Conservation (phyloP, 2,329 filamentous ascomycete species). For the Botrytis medusae region DNA sequence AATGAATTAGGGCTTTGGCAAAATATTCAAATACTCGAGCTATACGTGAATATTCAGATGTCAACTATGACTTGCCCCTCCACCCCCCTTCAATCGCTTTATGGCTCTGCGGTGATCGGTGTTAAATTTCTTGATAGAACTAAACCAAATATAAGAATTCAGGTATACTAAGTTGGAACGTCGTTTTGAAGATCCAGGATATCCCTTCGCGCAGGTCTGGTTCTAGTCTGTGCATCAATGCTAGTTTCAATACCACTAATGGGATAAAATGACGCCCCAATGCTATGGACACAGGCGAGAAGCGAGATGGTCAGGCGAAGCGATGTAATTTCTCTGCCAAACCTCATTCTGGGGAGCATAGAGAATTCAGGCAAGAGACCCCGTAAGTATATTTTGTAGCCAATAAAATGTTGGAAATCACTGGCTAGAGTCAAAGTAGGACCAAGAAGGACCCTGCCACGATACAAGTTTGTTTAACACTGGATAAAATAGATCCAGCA, state of each 20-base stretch:
- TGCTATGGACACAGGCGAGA: background rate
- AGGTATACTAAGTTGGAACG: constrained; percentile 19
- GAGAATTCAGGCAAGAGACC: background rate
- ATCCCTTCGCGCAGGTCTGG: constrained; percentile 20
- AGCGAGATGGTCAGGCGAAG: background rate
- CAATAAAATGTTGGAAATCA: background rate
- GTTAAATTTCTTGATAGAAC: background rate
- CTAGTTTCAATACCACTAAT: constrained; percentile 25
- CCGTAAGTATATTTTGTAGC: background rate
- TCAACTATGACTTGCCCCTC: background rate
- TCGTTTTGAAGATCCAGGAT: constrained; percentile 26
- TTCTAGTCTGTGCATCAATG: constrained; percentile 20
- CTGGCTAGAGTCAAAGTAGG: too few species aligned
- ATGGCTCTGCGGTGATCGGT: background rate
- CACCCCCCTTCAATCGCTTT: too few species aligned
- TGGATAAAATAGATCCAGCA: background rate
- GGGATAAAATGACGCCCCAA: constrained; percentile 8
- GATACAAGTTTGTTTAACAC: background rate
- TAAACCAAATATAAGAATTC: background rate
- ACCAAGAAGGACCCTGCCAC: background rate
- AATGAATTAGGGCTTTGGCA: background rate
- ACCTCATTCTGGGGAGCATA: background rate
- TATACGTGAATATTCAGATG: background rate
- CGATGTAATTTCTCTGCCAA: background rate
- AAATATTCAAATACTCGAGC: background rate